Evolutionary conservation across 306 rosid species (phyloP), one percentile per base, ranked within the genome.

Genomic region (Lupinus albus): DNA sequence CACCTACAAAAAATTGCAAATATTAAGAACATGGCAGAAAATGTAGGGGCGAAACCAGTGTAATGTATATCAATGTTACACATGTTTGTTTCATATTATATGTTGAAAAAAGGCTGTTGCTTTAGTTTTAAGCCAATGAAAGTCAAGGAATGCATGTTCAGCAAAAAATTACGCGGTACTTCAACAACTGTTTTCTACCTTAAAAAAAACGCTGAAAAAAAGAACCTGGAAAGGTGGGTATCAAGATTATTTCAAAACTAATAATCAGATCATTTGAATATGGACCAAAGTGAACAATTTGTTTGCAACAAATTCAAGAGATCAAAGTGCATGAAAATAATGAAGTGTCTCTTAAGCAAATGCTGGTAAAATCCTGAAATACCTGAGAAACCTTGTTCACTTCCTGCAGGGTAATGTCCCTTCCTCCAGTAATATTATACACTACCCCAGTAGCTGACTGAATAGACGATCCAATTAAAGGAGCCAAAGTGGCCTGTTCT

Each of bases 311-410:
- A 45, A 57, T 48, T 71, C 45, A 45, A 32, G 15, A 55, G 58
- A 71, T 69, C 8, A 54, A 25, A 60, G 52, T 49, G 33, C 50
- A 21, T 1, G 35, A 42, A 30, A 41, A 69, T 36, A 53, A 56
- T 15, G 9, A 42, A 10, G 32, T 45, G 49, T 51, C 62, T 18
- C 54, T 70, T 61, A 12, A 42, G 20, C 55, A 64, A 61, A 44
- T 50, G 71, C 41, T 58, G 73, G 52, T 73, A 48, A 78, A 52
- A 66, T 47, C 64, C 66, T 17, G 4, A 14, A 72, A 67, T 83
- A 94, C 99, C 97, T 94, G 99, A 72, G 99, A 94, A 8, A 94
- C 99, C 75, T 92, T 86, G 64, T 94, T 94, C 51, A 94, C 96
- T 80, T 94, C 99, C 86, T 94, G 99, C 72, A 94, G 80, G 74